Percentiles rank a stretch among this genome's conserved stretches.
Conservation (phyloP, 2,329 filamentous ascomycete genomes). For the Mycosphaerella arachidis region DNA sequence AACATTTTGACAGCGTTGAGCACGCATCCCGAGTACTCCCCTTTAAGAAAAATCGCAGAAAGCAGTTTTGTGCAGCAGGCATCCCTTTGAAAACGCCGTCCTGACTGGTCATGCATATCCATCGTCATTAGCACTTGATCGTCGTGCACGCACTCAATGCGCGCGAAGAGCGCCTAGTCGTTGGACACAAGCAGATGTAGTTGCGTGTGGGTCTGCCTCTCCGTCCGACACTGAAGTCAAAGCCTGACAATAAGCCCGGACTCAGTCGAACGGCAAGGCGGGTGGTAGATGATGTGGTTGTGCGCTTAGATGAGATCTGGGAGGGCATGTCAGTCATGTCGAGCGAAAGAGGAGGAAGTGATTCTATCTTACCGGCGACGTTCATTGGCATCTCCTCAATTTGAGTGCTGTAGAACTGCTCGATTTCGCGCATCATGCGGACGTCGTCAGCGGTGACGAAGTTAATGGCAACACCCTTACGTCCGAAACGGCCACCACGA, state of each 20-base stretch:
- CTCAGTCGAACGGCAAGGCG: slow-evolving; percentile 23
- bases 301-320: slow-evolving; percentile 39
- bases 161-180: slow-evolving; percentile 18
- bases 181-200: slow-evolving; percentile 15
- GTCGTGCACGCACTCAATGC: slow-evolving; percentile 14
- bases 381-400: slow-evolving; percentile 99
- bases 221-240: slow-evolving; percentile 11
- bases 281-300: slow-evolving; percentile 10
- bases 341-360: background rate
- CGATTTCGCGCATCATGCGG: slow-evolving; percentile 99
- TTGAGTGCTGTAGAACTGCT: slow-evolving; percentile 99
- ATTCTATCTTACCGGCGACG: slow-evolving; percentile 55
- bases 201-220: slow-evolving; percentile 17
- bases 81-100: slow-evolving; percentile 21
- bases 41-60: slow-evolving; percentile 26
- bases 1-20: slow-evolving; percentile 30
- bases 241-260: slow-evolving; percentile 13
- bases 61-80: slow-evolving; percentile 26
- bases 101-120: slow-evolving; percentile 25
- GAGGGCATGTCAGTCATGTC: slow-evolving; percentile 35
- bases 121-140: slow-evolving; percentile 22
- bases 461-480: slow-evolving; percentile 99
- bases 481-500: slow-evolving; percentile 98
- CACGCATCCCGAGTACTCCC: slow-evolving; percentile 20
- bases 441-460: slow-evolving; percentile 99